These are phyloP conservation scores for Kodamaea fungicola DNA, from an alignment of 1,139 yeast species.

Conservation along the genomic window DNA sequence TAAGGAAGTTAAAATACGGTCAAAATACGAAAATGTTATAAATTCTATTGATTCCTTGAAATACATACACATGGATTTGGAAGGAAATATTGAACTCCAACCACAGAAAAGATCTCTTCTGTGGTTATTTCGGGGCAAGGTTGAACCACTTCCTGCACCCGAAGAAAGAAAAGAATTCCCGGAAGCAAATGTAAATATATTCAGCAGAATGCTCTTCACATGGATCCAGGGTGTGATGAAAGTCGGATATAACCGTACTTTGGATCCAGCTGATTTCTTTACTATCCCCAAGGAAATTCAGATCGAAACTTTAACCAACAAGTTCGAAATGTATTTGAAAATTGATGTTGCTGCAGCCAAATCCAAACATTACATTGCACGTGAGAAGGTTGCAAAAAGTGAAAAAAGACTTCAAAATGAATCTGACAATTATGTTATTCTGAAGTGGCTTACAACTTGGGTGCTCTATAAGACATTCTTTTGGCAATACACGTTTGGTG, in stretches of 20 bases:
- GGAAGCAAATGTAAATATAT: constrained; percentile 23
- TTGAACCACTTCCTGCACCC: constrained; percentile 54
- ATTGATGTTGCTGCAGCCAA: constrained; percentile 17
- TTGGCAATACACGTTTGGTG: constrained; percentile 22
- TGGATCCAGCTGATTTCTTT: constrained; percentile 45
- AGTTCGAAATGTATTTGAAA: constrained; percentile 24
- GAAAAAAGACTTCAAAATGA: constrained; percentile 21
- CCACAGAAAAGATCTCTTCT: constrained; percentile 16
- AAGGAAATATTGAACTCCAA: background rate
- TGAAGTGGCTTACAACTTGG: constrained; percentile 13
- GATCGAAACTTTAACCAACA: constrained; percentile 30
- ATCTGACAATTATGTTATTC: constrained; percentile 14
- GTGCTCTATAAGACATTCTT: constrained; percentile 27
- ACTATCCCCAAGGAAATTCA: constrained; percentile 32
- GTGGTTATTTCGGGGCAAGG: constrained; percentile 20
- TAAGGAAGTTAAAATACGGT: too few species aligned
- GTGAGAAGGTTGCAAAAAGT: constrained; percentile 14
- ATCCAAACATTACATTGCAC: constrained; percentile 16
- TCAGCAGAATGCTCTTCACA: constrained; percentile 44
- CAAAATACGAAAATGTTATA: too few species aligned
- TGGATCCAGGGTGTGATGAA: constrained; percentile 47
- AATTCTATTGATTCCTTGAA: too few species aligned
- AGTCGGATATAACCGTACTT: constrained; percentile 49
- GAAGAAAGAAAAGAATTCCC: constrained; percentile 47
- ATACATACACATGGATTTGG: background rate